Base-by-base conservation (phyloP, 2,329 filamentous ascomycete genomes). In the Colletotrichum trifolii region DNA sequence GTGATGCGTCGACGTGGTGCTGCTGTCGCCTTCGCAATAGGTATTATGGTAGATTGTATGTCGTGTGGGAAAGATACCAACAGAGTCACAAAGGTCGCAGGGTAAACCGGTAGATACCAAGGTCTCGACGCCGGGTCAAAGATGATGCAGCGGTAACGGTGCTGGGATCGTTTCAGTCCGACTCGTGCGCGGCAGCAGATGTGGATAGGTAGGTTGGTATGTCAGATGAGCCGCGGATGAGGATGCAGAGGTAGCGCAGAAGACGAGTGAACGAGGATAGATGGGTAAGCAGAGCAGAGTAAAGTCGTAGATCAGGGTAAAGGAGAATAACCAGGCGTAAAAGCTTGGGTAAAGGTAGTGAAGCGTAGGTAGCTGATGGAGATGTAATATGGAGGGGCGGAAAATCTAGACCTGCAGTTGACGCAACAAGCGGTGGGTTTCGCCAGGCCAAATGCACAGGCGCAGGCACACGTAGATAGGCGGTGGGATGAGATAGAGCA, bases 151-250 rank as follows among this genome's bases (percentile, higher is more conserved):
- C 55, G 45, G 42, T 43, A 25, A 25, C 25, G 25, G 25, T 25
- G 25, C 25, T 46, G 45, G 55, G 49, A 35, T 50, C 55, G 55
- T 58, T 58, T 58, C 55, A 58, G 55, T 50, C 53, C 53, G 53
- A 55, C 53, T 38, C 55, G 36, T 58, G 15, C 43, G 13, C 13
- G 42, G 43, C 17, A n/a, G 11, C 13, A 17, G 15, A 10, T 11
- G 17, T 8, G 12, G 17, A 8, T 45, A 4, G 54, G 42, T 34
- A 40, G 54, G 42, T 34, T 42, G n/a, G 54, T 15, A 56, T 56
- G 47, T 46, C 42, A 48, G 60, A 47, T 34, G 45, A 25, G 35
- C 15, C 15, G 15, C 25, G 25, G 25, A 25, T 25, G 25, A 25
- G 25, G 25, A 25, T 25, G 25, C 25, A 25, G 25, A 25, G 25